A percentile compares a stretch with the other conserved stretches of the same genome.
These are phyloP conservation scores for Hypomyces perniciosus DNA, from an alignment of 2,329 filamentous ascomycete species.

Conservation along the genomic window DNA sequence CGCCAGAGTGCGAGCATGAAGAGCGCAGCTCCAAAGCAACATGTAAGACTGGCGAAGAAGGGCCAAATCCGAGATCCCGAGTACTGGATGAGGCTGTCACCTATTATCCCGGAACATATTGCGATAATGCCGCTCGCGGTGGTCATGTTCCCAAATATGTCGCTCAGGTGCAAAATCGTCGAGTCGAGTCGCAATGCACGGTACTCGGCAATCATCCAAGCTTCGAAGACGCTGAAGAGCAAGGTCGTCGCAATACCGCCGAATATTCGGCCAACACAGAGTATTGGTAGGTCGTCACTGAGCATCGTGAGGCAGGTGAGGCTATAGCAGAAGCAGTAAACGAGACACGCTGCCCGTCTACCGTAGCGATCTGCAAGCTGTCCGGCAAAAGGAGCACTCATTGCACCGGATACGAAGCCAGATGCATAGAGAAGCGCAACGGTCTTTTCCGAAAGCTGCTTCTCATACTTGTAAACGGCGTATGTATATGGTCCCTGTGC, in stretches of 20 bases:
- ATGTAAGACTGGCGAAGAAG: slow-evolving; percentile 40
- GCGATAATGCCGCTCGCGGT: slow-evolving; percentile 51
- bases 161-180: slow-evolving; percentile 37
- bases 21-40: slow-evolving; percentile 35
- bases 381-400: slow-evolving; percentile 37
- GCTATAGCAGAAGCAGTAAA: slow-evolving; percentile 48
- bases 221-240: slow-evolving; percentile 53
- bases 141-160: slow-evolving; percentile 48
- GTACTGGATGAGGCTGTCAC: slow-evolving; percentile 43
- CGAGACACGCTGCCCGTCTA: slow-evolving; percentile 44
- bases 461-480: slow-evolving; percentile 46
- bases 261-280: slow-evolving; percentile 49
- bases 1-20: slow-evolving; percentile 34
- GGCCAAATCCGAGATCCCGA: slow-evolving; percentile 46
- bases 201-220: slow-evolving; percentile 56
- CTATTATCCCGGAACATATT: slow-evolving; percentile 46
- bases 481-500: slow-evolving; percentile 43
- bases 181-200: slow-evolving; percentile 39
- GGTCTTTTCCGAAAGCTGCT: slow-evolving; percentile 36
- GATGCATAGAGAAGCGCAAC: slow-evolving; percentile 41
- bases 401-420: slow-evolving; percentile 43
- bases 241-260: slow-evolving; percentile 52
- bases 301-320: slow-evolving; percentile 48
- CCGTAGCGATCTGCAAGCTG: slow-evolving; percentile 38
- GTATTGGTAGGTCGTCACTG: slow-evolving; percentile 32